Evolutionary conservation across 345 rosid species (phyloP).

Genomic region (thale cress (Arabidopsis thaliana)): DNA sequence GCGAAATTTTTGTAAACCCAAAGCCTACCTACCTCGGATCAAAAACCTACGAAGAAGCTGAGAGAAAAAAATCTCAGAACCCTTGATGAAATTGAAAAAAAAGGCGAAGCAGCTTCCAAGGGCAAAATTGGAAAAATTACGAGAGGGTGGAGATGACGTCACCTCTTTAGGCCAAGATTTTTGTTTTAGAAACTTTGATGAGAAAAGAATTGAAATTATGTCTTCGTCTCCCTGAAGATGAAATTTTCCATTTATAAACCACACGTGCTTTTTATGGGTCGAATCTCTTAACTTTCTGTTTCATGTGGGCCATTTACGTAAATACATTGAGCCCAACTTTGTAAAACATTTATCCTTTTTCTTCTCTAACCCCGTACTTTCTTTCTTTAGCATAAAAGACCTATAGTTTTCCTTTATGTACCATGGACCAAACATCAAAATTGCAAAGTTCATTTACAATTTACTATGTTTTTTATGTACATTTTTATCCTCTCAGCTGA

Average conservation of each 20-base stretch:
- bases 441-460: slow-evolving; percentile 16
- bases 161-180: slow-evolving; percentile 27
- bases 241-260: slow-evolving; percentile 23
- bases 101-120: slow-evolving; percentile 30
- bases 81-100: slow-evolving; percentile 33
- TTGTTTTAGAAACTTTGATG: background rate
- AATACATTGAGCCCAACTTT: slow-evolving; percentile 18
- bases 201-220: slow-evolving; percentile 23
- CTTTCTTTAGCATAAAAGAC: background rate
- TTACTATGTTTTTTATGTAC: slow-evolving; percentile 9
- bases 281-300: slow-evolving; percentile 19
- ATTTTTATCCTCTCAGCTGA: background rate
- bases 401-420: background rate
- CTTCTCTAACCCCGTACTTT: slow-evolving; percentile 2
- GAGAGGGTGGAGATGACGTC: slow-evolving; percentile 37
- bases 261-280: slow-evolving; percentile 33
- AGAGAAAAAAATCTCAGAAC: slow-evolving; percentile 36
- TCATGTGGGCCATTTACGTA: slow-evolving; percentile 25
- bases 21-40: slow-evolving; percentile 27
- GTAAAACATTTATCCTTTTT: background rate
- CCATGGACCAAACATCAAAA: slow-evolving; percentile 9
- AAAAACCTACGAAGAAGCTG: slow-evolving; percentile 22
- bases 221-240: slow-evolving; percentile 23
- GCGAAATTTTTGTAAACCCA: slow-evolving; percentile 8
- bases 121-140: slow-evolving; percentile 36